Evolutionary conservation across 805 yeast genomes (phyloP), one percentile per base, ranked within the genome.

Genomic region (Blastobotrys peoriensis): DNA sequence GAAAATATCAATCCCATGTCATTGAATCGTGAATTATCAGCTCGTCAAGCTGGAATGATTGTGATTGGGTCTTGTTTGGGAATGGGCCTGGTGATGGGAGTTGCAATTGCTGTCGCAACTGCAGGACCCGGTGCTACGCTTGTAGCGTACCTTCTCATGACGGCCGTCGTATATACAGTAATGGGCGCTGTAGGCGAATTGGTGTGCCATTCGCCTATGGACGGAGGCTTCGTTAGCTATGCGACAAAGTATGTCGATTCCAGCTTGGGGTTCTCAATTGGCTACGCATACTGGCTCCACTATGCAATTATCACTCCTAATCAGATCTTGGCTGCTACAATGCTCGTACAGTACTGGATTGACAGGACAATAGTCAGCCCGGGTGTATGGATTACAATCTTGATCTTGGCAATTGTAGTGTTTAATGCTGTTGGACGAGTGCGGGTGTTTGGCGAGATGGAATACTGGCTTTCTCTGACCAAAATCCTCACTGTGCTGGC

Each of bases 31-130:
- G 70, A 71, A 23, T 66, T 84, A 42, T 65, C 70, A 48, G 76
- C 79, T 42, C 68, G 95, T 46, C 95, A 87, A 64, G 79, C 86
- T 22, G 86, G 83, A 57, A 70, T 86, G 43, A 79, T 86, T 49
- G 83, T 86, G 6, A 79, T 86, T 19, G 86, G 91, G 16, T 93
- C 91, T 42, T 81, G 86, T 30, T 82, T 85, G 50, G 94, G 94
- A 33, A 82, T 91, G 1, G 91, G 86, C 5, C 65, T 85, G 4
- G 83, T 85, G 51, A 86, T 83, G 3, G 75, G 86, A 19, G 80
- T 83, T 43, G 89, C 89, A 10, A 63, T 69, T 40, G 83, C 79
- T 0, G 64, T 86, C 21, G 68, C 73, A 23, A 68, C 71, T 36
- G 88, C 84, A 43, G 94, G 94, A 1, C 83, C 91, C 0, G 83